Percentiles rank a stretch among this genome's conserved stretches.
phyloP scores from a whole-genome alignment of 78 protist genomes.

The Cavenderia fasciculata region DNA sequence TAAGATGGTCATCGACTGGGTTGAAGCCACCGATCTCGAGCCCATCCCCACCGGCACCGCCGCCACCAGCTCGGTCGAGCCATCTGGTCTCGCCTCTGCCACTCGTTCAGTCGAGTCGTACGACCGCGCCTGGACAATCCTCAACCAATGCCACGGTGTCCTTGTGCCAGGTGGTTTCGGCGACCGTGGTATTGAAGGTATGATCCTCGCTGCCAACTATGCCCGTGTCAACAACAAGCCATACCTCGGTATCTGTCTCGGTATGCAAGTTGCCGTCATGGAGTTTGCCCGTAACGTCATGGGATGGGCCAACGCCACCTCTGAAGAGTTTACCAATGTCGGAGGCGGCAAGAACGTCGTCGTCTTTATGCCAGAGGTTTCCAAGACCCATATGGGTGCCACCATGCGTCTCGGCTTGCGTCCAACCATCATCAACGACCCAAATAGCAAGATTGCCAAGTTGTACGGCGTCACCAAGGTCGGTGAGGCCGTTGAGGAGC shows the following conservation, averaged over 20 bases:
- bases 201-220: slow-evolving; percentile 88
- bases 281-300: slow-evolving; percentile 88
- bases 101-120: neutral
- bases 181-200: slow-evolving; percentile 95
- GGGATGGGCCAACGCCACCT: slow-evolving; percentile 85
- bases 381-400: slow-evolving; percentile 95
- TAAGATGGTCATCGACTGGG: slow-evolving; percentile 83
- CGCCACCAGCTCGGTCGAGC: neutral
- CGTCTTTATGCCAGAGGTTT: slow-evolving; percentile 95
- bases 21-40: slow-evolving; percentile 79
- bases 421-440: slow-evolving; percentile 45
- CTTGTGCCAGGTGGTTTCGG: slow-evolving; percentile 99
- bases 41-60: neutral
- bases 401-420: slow-evolving; percentile 98
- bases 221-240: slow-evolving; percentile 94
- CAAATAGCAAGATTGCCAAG: slow-evolving; percentile 40
- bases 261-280: slow-evolving; percentile 96
- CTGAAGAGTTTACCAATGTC: slow-evolving; percentile 75
- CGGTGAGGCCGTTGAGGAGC: slow-evolving; percentile 88
- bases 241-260: slow-evolving; percentile 96
- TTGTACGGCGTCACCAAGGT: slow-evolving; percentile 76
- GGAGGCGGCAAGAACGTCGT: slow-evolving; percentile 74
- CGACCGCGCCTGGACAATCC: slow-evolving; percentile 62
- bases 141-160: slow-evolving; percentile 88
- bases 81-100: neutral